Conservation (phyloP, 805 yeast genomes). For the Scheffersomyces amazonensis region DNA sequence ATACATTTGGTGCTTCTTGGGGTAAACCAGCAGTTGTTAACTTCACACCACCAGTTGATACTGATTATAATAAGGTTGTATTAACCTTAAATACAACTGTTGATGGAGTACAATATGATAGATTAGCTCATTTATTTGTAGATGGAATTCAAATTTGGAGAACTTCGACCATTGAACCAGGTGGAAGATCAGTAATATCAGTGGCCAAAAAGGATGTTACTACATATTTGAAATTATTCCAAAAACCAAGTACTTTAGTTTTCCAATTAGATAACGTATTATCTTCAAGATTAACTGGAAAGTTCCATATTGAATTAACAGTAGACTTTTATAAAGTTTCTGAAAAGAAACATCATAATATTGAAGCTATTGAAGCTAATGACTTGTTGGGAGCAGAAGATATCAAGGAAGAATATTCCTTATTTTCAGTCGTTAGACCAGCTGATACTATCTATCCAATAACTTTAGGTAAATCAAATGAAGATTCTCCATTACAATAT, state of each 20-base stretch:
- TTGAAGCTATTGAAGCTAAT: slow-evolving; percentile 2
- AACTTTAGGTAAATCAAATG: slow-evolving; percentile 13
- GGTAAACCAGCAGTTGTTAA: slow-evolving; percentile 47
- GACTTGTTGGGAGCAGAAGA: neutral
- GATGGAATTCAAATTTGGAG: slow-evolving; percentile 75
- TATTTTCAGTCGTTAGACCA: slow-evolving; percentile 28
- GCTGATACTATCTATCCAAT: slow-evolving; percentile 42
- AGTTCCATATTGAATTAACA: slow-evolving; percentile 50
- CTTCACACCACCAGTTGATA: slow-evolving; percentile 41
- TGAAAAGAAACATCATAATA: slow-evolving; percentile 1
- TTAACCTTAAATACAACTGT: slow-evolving; percentile 51
- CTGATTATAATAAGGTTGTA: slow-evolving; percentile 50
- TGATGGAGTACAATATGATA: slow-evolving; percentile 61
- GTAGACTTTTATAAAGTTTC: slow-evolving; percentile 46
- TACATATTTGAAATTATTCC: slow-evolving; percentile 49
- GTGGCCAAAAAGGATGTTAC: slow-evolving; percentile 63
- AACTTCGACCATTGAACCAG: slow-evolving; percentile 72
- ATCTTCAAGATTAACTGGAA: slow-evolving; percentile 56
- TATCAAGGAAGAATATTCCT: slow-evolving; percentile 2
- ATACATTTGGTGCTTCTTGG: slow-evolving; percentile 59
- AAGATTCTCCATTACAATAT: slow-evolving; percentile 43
- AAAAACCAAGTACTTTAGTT: slow-evolving; percentile 36
- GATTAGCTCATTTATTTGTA: slow-evolving; percentile 62
- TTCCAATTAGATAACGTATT: slow-evolving; percentile 67
- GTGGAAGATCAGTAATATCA: slow-evolving; percentile 42